Percentiles rank a stretch among this genome's conserved stretches.
phyloP scores from a whole-genome alignment of 176 grass and related monocot species.

The Miscanthus lutarioriparius region DNA sequence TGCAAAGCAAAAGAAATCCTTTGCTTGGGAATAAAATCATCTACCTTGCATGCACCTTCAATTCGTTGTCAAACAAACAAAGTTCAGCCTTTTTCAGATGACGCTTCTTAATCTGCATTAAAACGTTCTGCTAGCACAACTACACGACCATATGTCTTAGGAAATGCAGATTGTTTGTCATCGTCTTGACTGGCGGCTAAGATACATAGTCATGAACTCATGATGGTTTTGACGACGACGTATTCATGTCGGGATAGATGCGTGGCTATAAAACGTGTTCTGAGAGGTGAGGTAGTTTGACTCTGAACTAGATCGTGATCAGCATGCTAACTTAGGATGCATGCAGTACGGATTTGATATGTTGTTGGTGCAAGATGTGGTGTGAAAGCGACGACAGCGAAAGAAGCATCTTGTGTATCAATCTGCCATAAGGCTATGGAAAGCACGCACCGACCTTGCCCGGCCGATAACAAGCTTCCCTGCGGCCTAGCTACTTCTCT shows the following conservation, averaged over 20 bases:
- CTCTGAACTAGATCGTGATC: not conserved
- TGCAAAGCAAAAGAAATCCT: conserved; percentile 66
- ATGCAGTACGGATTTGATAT: not conserved
- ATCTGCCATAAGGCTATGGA: conserved; percentile 39
- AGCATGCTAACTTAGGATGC: not conserved
- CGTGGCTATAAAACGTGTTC: not conserved
- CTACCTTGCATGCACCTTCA: conserved; percentile 12
- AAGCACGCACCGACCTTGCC: conserved; percentile 37
- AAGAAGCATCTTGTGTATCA: conserved; percentile 42
- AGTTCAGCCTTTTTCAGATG: not conserved
- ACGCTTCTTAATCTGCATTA: not conserved
- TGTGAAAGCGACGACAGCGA: conserved; percentile 52
- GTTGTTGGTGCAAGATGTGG: conserved; percentile 21
- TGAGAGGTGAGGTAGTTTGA: not conserved
- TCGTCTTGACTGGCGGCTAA: not conserved
- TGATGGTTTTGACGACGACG: conserved; percentile 31
- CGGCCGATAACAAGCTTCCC: conserved; percentile 18
- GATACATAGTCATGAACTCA: not conserved
- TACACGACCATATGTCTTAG: not conserved
- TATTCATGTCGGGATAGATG: not conserved
- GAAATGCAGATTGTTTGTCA: not conserved
- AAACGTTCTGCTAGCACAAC: not conserved
- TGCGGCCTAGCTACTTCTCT: not conserved
- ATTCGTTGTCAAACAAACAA: not conserved
- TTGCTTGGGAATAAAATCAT: conserved; percentile 64